A percentile compares a stretch with the other conserved stretches of the same genome.
phyloP scores from a whole-genome alignment of 139 green algal genomes.

The Haematococcus lacustris region DNA sequence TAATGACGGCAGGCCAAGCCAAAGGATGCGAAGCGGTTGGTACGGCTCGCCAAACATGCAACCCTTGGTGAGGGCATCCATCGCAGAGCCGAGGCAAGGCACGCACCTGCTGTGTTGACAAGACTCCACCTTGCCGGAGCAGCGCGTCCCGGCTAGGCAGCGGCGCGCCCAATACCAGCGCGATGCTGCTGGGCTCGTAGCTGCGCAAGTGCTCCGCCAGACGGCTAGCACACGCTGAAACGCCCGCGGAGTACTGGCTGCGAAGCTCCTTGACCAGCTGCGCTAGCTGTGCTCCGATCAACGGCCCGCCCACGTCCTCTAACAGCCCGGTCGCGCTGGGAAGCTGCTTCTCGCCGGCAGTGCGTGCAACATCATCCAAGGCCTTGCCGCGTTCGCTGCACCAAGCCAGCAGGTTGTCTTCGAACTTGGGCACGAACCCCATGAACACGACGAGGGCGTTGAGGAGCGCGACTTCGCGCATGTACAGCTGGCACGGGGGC shows the following conservation, averaged over 20 bases:
- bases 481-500: too few relatives aligned
- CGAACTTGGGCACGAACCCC: too few relatives aligned
- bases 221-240: conserved; percentile 25
- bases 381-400: too few relatives aligned
- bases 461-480: too few relatives aligned
- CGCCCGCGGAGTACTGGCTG: conserved; percentile 24
- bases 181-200: conserved; percentile 21
- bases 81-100: neutral
- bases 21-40: neutral
- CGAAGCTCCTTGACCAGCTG: conserved; percentile 2
- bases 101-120: neutral
- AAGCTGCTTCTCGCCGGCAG: too few relatives aligned
- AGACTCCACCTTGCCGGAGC: neutral
- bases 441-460: too few relatives aligned
- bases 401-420: too few relatives aligned
- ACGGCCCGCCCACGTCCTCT: too few relatives aligned
- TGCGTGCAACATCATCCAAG: too few relatives aligned
- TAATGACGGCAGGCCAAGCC: neutral
- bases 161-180: conserved; percentile 3
- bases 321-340: too few relatives aligned
- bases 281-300: neutral
- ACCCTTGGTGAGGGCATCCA: neutral
- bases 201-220: conserved; percentile 28
- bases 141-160: neutral
- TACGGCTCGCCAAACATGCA: neutral